A percentile compares a stretch with the other conserved stretches of the same genome.
These are phyloP conservation scores for Suhomyces ambrosiae DNA, from an alignment of 1,139 yeast species.

Conservation along the genomic window DNA sequence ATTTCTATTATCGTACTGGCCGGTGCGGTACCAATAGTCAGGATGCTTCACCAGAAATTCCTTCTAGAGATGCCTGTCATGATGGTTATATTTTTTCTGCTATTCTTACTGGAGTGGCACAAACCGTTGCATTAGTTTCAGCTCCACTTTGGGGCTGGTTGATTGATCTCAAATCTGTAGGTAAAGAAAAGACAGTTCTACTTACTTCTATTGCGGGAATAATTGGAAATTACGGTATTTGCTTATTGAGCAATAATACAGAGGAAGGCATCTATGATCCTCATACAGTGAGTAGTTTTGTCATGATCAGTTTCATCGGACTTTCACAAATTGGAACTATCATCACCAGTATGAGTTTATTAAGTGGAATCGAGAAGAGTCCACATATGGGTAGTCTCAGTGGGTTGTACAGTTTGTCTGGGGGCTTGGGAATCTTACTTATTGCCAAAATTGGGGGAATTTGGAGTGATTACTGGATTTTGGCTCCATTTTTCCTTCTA, in stretches of 20 bases:
- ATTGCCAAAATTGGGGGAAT: conserved; percentile 64
- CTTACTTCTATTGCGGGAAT: conserved; percentile 38
- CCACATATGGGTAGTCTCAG: conserved; percentile 61
- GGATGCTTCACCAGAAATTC: conserved; percentile 16
- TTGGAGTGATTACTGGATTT: conserved; percentile 58
- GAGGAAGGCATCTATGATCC: conserved; percentile 33
- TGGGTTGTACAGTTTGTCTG: conserved; percentile 67
- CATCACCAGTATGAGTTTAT: conserved; percentile 49
- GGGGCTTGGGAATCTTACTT: conserved; percentile 68
- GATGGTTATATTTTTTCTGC: conserved; percentile 70
- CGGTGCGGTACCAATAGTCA: conserved; percentile 37
- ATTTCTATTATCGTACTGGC: conserved; percentile 54
- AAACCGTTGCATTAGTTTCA: conserved; percentile 54
- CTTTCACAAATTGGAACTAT: conserved; percentile 59
- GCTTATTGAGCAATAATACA: conserved; percentile 21
- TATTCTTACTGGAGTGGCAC: conserved; percentile 66
- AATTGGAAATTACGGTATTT: conserved; percentile 36
- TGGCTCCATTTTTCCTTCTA: conserved; percentile 61
- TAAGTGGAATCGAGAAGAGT: conserved; percentile 32
- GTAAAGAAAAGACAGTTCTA: conserved; percentile 33
- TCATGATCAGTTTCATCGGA: conserved; percentile 38
- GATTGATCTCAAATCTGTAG: conserved; percentile 46
- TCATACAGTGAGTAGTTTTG: conserved; percentile 33
- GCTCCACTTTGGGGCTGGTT: conserved; percentile 68
- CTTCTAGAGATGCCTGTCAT: conserved; percentile 49